Conservation (phyloP, 345 rosid genomes). For the Melaleuca quinquenervia region DNA sequence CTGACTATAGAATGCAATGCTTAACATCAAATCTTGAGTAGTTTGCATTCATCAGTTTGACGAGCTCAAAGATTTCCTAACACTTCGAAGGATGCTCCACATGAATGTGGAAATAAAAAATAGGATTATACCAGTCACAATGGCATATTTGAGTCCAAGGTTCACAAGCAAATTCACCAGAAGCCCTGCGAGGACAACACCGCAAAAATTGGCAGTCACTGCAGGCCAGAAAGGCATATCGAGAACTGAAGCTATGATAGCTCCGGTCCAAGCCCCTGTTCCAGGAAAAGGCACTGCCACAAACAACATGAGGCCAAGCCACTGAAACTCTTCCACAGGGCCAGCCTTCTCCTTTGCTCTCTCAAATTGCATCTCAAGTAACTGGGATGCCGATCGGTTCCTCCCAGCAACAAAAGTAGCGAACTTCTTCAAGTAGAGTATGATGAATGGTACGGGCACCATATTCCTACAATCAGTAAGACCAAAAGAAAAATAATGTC, state of each 20-base stretch:
- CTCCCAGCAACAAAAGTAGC: slow-evolving; percentile 55
- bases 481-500: not conserved
- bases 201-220: slow-evolving; percentile 64
- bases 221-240: slow-evolving; percentile 90
- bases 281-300: slow-evolving; percentile 97
- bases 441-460: slow-evolving; percentile 90
- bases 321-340: slow-evolving; percentile 85
- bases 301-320: slow-evolving; percentile 92
- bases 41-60: slow-evolving; percentile 8
- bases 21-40: not conserved
- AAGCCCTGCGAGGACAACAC: slow-evolving; percentile 74
- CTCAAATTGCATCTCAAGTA: slow-evolving; percentile 53
- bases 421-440: slow-evolving; percentile 62
- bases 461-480: slow-evolving; percentile 50
- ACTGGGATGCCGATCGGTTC: slow-evolving; percentile 42
- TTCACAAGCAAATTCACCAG: slow-evolving; percentile 78
- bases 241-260: slow-evolving; percentile 73
- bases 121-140: slow-evolving; percentile 50
- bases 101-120: slow-evolving; percentile 65
- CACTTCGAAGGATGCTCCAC: slow-evolving; percentile 69
- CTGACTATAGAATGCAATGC: not conserved
- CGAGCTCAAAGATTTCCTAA: slow-evolving; percentile 41
- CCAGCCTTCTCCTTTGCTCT: slow-evolving; percentile 74
- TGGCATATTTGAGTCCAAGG: slow-evolving; percentile 73
- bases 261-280: slow-evolving; percentile 97